Percentiles rank a stretch among this genome's conserved stretches.
These are phyloP conservation scores for Fusarium clavum DNA, from an alignment of 2,329 filamentous ascomycete genomes.

Conservation along the genomic window DNA sequence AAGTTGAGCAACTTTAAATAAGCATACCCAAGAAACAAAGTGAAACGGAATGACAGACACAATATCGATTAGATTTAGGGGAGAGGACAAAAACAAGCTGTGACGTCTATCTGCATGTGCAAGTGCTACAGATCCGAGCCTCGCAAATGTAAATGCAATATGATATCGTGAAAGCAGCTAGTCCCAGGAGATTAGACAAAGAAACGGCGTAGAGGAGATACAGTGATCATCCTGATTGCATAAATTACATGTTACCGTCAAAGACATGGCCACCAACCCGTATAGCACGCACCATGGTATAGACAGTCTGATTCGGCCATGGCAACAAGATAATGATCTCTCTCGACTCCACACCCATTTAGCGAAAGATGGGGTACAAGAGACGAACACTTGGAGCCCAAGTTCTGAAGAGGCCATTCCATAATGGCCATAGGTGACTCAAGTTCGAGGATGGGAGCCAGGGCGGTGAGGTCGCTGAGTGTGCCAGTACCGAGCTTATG, in stretches of 20 bases:
- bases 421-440: neutral
- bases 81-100: conserved; percentile 2
- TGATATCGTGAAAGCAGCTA: neutral
- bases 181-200: neutral
- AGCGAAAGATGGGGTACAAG: neutral
- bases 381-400: neutral
- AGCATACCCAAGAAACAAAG: neutral
- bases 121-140: neutral
- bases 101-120: conserved; percentile 8
- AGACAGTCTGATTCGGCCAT: conserved; percentile 16
- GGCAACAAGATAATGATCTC: conserved; percentile 2
- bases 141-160: neutral
- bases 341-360: conserved; percentile 6
- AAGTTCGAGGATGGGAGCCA: neutral
- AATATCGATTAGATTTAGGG: neutral
- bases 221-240: conserved; percentile 3
- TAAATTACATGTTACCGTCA: neutral
- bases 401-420: neutral
- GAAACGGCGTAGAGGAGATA: neutral
- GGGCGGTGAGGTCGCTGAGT: neutral
- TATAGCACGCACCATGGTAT: conserved; percentile 5
- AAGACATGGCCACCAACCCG: conserved; percentile 10
- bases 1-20: conserved; percentile 9
- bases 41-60: neutral
- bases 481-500: neutral